These are phyloP conservation scores for Candida vartiovaarae DNA, from an alignment of 805 yeast species.

Conservation along the genomic window DNA sequence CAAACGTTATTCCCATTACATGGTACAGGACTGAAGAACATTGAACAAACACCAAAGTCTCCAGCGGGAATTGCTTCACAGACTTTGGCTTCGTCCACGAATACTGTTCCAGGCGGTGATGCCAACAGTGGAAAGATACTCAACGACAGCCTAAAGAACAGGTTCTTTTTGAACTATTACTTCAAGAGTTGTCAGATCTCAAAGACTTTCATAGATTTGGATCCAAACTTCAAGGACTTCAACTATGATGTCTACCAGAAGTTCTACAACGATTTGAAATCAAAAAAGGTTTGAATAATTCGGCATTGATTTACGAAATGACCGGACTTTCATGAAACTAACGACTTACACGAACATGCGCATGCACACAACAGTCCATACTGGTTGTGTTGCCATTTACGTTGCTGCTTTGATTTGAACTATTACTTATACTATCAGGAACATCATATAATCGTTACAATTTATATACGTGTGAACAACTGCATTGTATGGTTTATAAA, in stretches of 20 bases:
- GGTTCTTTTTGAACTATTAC: slow-evolving; percentile 32
- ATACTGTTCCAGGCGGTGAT: not conserved
- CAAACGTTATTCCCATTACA: slow-evolving; percentile 68
- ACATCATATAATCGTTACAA: too few relatives aligned
- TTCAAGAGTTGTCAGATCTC: slow-evolving; percentile 57
- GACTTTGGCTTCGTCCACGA: slow-evolving; percentile 1
- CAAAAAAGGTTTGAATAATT: not conserved
- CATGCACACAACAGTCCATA: not conserved
- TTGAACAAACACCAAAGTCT: slow-evolving; percentile 17
- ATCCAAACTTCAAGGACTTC: slow-evolving; percentile 53
- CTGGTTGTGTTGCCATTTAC: too few relatives aligned
- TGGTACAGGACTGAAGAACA: slow-evolving; percentile 20
- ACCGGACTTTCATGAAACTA: not conserved
- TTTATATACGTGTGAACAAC: not conserved
- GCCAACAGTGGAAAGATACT: slow-evolving; percentile 14
- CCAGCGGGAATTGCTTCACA: slow-evolving; percentile 10
- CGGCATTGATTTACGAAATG: not conserved
- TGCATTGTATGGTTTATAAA: not conserved
- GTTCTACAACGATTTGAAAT: slow-evolving; percentile 27
- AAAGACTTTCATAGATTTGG: slow-evolving; percentile 55
- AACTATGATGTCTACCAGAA: slow-evolving; percentile 39
- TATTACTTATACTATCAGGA: not conserved
- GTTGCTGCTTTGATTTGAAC: not conserved
- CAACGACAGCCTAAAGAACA: slow-evolving; percentile 13
- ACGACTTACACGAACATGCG: slow-evolving; percentile 1